Evolutionary conservation across 2,329 filamentous ascomycete genomes (phyloP), one percentile per base, ranked within the genome.

Genomic region (Fusarium aywerte): DNA sequence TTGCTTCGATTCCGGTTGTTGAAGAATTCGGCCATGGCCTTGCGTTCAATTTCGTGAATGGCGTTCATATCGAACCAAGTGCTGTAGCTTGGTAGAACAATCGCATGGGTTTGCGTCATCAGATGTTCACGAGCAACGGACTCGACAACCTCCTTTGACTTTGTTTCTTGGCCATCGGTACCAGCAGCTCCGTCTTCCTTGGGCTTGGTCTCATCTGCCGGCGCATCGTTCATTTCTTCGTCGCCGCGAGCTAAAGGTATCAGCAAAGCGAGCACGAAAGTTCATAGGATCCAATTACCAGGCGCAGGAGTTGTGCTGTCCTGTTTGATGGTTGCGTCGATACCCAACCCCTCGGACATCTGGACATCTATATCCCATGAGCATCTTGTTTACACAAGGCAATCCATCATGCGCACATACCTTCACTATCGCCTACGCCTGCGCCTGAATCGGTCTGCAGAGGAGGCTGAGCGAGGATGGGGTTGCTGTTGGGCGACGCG

Each of bases 11-110:
- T 99, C 62, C 96, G 89, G 78, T 89, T 95, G 82, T 99, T 99
- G 87, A 99, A 99, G 81, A 98, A 99, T 78, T 99, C 96, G 20
- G 95, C 93, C 70, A 99, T 85, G 9, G 93, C 93, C 80, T 97
- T 99, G 76, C 91, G 92, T 82, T 99, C 96, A 73, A 97, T 91
- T 62, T 89, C 88, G 79, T 97, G 92, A 75, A 99, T 91, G 48
- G 87, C 85, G 77, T 94, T 92, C 95, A 99, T 97, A 80, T 99
- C 96, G 78, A 99, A 99, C 96, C 96, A 99, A 15, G 92, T 96
- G 76, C 93, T 96, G 80, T 99, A 99, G 78, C 95, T 98, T 21
- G 96, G 96, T 21, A 99, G 88, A 66, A 99, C 94, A 75, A 98
- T 98, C 65, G 94, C 90, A 76, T 97, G 95, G 39, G 93, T 96